A percentile compares a stretch with the other conserved stretches of the same genome.
These are phyloP conservation scores for Pseudogymnoascus pannorum DNA, from an alignment of 2,329 filamentous ascomycete genomes.

Conservation along the genomic window DNA sequence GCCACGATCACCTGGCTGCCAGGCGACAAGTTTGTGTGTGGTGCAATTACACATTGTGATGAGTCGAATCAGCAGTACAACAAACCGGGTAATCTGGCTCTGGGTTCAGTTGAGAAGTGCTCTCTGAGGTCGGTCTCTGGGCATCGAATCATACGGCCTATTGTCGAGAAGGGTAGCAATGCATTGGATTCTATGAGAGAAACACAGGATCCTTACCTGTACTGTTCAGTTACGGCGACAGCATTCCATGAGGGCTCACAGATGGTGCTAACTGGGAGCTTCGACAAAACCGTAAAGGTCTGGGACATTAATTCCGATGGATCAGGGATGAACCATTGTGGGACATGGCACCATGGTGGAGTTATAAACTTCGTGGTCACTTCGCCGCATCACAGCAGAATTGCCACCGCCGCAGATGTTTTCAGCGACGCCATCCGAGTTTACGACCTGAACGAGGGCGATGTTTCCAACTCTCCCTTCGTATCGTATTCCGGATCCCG, in stretches of 20 bases:
- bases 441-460: conserved; percentile 39
- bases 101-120: conserved; percentile 42
- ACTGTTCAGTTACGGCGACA: conserved; percentile 55
- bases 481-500: conserved; percentile 24
- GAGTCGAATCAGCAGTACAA: conserved; percentile 60
- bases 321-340: conserved; percentile 36
- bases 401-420: conserved; percentile 55
- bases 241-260: conserved; percentile 42
- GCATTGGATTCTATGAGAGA: conserved; percentile 48
- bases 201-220: conserved; percentile 56
- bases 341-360: conserved; percentile 49
- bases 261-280: conserved; percentile 52
- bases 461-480: conserved; percentile 28
- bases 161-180: conserved; percentile 47
- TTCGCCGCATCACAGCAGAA: conserved; percentile 38
- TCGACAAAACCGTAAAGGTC: conserved; percentile 53
- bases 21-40: conserved; percentile 47
- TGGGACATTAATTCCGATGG: conserved; percentile 41
- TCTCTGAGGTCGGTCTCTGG: conserved; percentile 46
- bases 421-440: conserved; percentile 47
- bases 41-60: conserved; percentile 56
- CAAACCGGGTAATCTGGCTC: conserved; percentile 52
- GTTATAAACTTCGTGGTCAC: conserved; percentile 57
- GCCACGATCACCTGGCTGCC: conserved; percentile 51
- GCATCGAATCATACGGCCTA: conserved; percentile 49